Evolutionary conservation across 1,284 basidiomycete genomes (phyloP), one percentile per base, ranked within the genome.

Genomic region (Omphalotus olearius): DNA sequence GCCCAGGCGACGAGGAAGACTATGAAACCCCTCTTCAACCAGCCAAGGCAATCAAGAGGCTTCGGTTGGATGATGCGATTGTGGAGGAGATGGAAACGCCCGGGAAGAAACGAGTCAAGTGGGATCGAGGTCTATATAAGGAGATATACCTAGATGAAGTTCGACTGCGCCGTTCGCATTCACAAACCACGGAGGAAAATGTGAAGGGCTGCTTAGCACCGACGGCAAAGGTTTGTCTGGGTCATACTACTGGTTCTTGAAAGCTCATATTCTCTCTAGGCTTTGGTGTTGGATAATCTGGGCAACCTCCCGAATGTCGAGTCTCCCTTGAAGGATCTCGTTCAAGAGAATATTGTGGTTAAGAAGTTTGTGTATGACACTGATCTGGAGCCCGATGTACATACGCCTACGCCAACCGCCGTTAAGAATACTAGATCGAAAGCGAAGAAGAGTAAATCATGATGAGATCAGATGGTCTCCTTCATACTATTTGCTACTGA

Each of bases 311-410:
- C 79, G 14, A 74, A 85, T 55, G 73, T 75, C n/a, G 75, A 80
- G 41, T 68, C 73, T 26, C 84, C 87, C 0, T 66, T 84, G n/a
- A 68, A 73, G 45, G 76, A 83, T 35, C 72, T 93, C 25, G 76
- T 80, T 41, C 72, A 76, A 25, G 83, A 89, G 63, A 81, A 81
- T 54, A 71, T 94, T 33, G 69, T 81, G 40, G 84, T 93, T 33
- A 86, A 88, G 69, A 91, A 83, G 59, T 88, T 85, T 62, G 82
- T 93, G 33, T 93, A 93, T 58, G 90, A 93, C 56, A 83, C 84
- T 53, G 90, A 93, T 59, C 75, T 78, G 47, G 67, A 64, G 36
- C 68, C 66, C 16, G 64, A 66, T 44, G 57, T 68, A 25, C 63
- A 66, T 44, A 59, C 68, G 9, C 47, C 65, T 3, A 64, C 72